Conservation (phyloP, 192 early-diverging fungal species). For the Dissophora globulifera region DNA sequence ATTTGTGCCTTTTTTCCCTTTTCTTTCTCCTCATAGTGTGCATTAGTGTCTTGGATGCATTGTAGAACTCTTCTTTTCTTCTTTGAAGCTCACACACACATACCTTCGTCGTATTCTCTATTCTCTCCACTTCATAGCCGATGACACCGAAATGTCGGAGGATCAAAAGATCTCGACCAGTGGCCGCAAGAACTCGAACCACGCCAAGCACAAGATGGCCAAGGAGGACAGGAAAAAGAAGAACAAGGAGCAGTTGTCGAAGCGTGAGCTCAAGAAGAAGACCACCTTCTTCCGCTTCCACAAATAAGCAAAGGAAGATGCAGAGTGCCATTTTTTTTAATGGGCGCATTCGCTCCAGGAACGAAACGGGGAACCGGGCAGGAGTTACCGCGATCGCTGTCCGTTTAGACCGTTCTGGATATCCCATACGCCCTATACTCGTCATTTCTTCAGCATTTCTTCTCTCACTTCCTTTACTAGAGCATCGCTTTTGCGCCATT, state of each 20-base stretch:
- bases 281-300: constrained; percentile 55
- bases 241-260: constrained; percentile 34
- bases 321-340: no score
- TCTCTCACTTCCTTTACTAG: neutral
- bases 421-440: neutral
- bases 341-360: no score
- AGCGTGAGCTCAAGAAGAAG: constrained; percentile 54
- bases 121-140: constrained; percentile 3
- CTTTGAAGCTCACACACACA: neutral
- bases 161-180: constrained; percentile 62
- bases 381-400: no score
- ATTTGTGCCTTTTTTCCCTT: neutral
- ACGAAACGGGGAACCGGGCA: neutral
- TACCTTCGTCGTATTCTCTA: no score
- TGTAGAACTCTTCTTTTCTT: no score
- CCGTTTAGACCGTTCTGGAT: neutral
- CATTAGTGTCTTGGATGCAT: neutral
- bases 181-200: constrained; percentile 53
- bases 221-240: constrained; percentile 57
- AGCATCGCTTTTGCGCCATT: neutral
- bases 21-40: neutral
- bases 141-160: constrained; percentile 37
- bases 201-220: constrained; percentile 53
- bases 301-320: constrained; percentile 28
- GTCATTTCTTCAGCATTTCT: neutral